Conservation (phyloP, 805 yeast species). For the Yamadazyma scolyti region DNA sequence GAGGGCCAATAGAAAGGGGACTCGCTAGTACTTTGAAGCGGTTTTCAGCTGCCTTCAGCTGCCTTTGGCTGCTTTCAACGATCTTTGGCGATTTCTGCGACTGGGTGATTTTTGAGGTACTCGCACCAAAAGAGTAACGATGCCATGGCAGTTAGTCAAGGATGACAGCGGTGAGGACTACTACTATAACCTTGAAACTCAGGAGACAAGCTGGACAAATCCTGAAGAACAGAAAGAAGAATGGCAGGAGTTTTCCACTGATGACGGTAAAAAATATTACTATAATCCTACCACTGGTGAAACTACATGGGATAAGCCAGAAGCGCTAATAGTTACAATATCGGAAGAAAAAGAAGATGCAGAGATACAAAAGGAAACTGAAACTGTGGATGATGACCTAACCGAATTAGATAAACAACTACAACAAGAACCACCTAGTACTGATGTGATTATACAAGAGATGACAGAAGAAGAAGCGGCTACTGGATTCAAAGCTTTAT, state of each 20-base stretch:
- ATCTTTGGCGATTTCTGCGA: no score
- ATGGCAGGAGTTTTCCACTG: slow-evolving; percentile 47
- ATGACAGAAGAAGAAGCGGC: slow-evolving; percentile 30
- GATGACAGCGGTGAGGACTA: slow-evolving; percentile 68
- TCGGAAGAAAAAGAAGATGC: slow-evolving; percentile 5
- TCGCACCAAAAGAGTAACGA: no score
- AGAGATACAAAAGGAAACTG: background rate
- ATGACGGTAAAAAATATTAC: slow-evolving; percentile 63
- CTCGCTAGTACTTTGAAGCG: no score
- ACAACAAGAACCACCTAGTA: slow-evolving; percentile 3
- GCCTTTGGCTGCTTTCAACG: no score
- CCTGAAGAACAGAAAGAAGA: slow-evolving; percentile 46
- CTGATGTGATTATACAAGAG: slow-evolving; percentile 2
- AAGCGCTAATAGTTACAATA: slow-evolving; percentile 25
- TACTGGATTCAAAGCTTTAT: slow-evolving; percentile 46
- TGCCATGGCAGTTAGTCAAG: slow-evolving; percentile 58
- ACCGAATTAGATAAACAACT: slow-evolving; percentile 6
- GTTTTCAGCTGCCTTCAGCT: no score
- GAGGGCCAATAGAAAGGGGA: no score
- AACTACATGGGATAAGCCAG: slow-evolving; percentile 82
- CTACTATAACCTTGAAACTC: slow-evolving; percentile 63
- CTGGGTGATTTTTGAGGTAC: no score
- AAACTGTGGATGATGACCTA: background rate
- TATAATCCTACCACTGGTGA: slow-evolving; percentile 60
- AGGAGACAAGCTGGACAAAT: slow-evolving; percentile 76